Base-by-base conservation (phyloP, 352 stramenopile genomes). In the Globisporangium iwayamae region DNA sequence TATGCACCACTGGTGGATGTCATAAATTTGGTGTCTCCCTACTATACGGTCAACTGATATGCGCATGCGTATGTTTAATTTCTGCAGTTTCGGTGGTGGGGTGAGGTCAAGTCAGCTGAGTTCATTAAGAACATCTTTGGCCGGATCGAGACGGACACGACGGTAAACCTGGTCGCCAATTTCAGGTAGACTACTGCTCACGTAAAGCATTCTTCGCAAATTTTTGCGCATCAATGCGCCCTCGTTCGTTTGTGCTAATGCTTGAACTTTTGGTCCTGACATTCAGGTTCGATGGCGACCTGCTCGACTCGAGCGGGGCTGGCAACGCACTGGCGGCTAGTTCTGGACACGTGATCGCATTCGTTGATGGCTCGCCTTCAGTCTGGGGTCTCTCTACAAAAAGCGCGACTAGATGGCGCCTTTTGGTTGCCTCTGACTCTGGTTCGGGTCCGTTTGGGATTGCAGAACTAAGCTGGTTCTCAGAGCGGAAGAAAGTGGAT, bases 381-480 rank as follows among this genome's bases (percentile, higher is more conserved):
- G 18, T 56, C 28, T 55, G 45, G 45, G 57, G 57, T 8, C 10
- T 47, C 5, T 47, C 57, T 16, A 34, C 46, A 14, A 48, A 20
- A 30, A 46, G 32, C 2, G n/a, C 43, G 0, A 56, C 34, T 16
- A 53, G 45, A 22, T 65, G 71, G 71, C 68, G 71, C 6, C 43
- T 78, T 32, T 3, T 46, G 22, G 62, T 75, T 34, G 43, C 74
- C 16, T 71, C 68, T 6, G 63, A 66, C 50, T 56, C 20, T 48
- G 60, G 47, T 30, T 38, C 28, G n/a, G 34, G 53, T 39, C 47
- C 55, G 6, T 68, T 78, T 66, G 68, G 68, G 16, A 57, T 78
- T 32, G 56, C 62, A 39, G 71, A 78, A 39, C 39, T 78, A 34
- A 50, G 18, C 22, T 75, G 71, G 71, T 78, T 75, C 63, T 74